Evolutionary conservation across 257 asterid genomes (phyloP).

Genomic region (Hygrophila difformis): DNA sequence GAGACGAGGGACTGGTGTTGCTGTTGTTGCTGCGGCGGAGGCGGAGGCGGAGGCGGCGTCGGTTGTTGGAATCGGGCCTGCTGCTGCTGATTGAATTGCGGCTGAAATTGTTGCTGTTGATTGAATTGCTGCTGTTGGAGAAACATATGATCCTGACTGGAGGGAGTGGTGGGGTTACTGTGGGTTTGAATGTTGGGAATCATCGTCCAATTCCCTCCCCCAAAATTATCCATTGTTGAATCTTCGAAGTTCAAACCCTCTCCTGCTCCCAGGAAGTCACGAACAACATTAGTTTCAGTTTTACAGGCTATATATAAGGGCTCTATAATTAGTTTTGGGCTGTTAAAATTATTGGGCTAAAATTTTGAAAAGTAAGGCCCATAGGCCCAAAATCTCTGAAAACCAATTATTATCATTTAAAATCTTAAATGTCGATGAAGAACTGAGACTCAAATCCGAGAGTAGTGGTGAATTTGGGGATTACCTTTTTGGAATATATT

Average conservation of each 20-base stretch:
- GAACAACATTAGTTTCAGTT: conserved; percentile 5
- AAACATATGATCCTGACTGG: conserved; percentile 56
- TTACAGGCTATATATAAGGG: too few species aligned
- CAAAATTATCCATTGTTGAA: conserved; percentile 64
- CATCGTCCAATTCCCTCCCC: conserved; percentile 80
- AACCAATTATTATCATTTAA: not conserved
- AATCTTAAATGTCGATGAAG: not conserved
- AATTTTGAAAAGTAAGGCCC: not conserved
- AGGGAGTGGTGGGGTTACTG: conserved; percentile 77
- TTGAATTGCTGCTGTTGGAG: conserved; percentile 59
- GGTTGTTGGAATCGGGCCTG: conserved; percentile 36
- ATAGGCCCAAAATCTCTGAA: not conserved
- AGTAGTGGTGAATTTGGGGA: not conserved
- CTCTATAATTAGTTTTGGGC: too few species aligned
- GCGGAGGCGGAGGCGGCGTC: conserved; percentile 16
- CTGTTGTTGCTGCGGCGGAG: conserved; percentile 28
- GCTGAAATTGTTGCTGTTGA: conserved; percentile 48
- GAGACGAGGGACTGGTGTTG: conserved; percentile 73
- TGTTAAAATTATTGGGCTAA: too few species aligned
- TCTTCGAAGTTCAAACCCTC: too few species aligned
- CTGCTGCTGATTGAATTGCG: conserved; percentile 47
- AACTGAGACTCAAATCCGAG: too few species aligned
- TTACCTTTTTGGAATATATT: not conserved
- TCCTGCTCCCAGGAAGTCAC: conserved; percentile 1
- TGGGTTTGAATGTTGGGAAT: conserved; percentile 70